Percentiles rank a stretch among this genome's conserved stretches.
Evolutionary conservation across 2,329 filamentous ascomycete genomes (phyloP).

Genomic region (Neopestalotiopsis rosae): DNA sequence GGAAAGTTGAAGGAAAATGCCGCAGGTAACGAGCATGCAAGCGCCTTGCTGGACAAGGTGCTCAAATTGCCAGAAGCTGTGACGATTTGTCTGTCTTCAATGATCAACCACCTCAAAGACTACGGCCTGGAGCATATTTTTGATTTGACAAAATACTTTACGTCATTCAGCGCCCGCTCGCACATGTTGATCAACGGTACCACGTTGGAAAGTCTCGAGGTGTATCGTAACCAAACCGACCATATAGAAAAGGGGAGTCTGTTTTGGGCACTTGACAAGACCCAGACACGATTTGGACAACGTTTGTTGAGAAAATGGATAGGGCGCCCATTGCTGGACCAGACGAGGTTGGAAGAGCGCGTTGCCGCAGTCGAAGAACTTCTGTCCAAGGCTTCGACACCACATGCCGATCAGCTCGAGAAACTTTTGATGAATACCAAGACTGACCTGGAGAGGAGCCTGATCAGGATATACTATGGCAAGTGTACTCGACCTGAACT

Average conservation of each 20-base stretch:
- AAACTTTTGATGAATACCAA: constrained; percentile 73
- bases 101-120: constrained; percentile 92
- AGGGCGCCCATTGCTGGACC: constrained; percentile 84
- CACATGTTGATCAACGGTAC: constrained; percentile 98
- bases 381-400: constrained; percentile 68
- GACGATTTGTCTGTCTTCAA: constrained; percentile 90
- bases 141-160: constrained; percentile 94
- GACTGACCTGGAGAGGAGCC: constrained; percentile 86
- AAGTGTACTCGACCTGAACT: constrained; percentile 93
- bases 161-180: constrained; percentile 90
- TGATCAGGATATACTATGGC: constrained; percentile 96
- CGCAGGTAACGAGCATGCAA: constrained; percentile 60
- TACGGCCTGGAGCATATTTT: constrained; percentile 96
- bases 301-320: constrained; percentile 93
- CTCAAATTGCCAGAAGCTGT: constrained; percentile 84
- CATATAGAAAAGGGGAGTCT: constrained; percentile 84
- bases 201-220: constrained; percentile 89
- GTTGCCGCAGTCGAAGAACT: constrained; percentile 88
- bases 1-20: constrained; percentile 73
- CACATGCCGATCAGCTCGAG: constrained; percentile 75
- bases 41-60: constrained; percentile 81
- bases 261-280: constrained; percentile 95
- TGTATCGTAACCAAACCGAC: constrained; percentile 95
- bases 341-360: constrained; percentile 74
- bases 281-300: constrained; percentile 86